These are phyloP conservation scores for Nicotiana sylvestris DNA, from an alignment of 257 asterid genomes.

Conservation along the genomic window DNA sequence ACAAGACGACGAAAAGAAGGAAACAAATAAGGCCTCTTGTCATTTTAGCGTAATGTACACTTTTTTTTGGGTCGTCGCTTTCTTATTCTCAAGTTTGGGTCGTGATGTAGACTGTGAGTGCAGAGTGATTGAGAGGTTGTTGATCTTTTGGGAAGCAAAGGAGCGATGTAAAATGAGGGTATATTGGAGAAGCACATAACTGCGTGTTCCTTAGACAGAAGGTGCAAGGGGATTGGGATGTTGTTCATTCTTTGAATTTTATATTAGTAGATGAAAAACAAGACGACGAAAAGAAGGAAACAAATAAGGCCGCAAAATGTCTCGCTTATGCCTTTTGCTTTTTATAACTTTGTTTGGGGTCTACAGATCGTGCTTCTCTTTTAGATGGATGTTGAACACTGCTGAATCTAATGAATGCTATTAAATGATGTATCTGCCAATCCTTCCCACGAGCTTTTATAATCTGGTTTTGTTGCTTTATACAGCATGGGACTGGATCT, in stretches of 20 bases:
- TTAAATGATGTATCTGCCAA: background rate
- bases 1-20: background rate
- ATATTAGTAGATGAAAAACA: background rate
- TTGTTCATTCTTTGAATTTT: no score
- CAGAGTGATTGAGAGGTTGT: background rate
- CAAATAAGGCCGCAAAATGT: background rate
- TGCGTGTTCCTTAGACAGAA: no score
- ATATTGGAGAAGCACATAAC: no score
- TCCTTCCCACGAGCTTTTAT: slow-evolving; percentile 7
- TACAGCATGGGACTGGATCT: slow-evolving; percentile 95
- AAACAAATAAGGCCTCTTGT: no score
- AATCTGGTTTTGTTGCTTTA: slow-evolving; percentile 1
- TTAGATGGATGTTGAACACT: background rate
- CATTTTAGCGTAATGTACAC: no score
- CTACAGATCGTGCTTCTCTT: background rate
- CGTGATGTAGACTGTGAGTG: no score
- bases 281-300: background rate
- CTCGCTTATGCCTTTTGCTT: background rate
- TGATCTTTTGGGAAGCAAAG: background rate
- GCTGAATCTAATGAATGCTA: background rate
- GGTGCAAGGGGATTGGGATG: no score
- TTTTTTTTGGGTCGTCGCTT: no score
- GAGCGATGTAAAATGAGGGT: no score
- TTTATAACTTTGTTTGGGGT: background rate
- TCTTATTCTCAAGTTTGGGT: no score